These are phyloP conservation scores for Phytomonas francai DNA, from an alignment of 208 protist genomes.

Conservation along the genomic window DNA sequence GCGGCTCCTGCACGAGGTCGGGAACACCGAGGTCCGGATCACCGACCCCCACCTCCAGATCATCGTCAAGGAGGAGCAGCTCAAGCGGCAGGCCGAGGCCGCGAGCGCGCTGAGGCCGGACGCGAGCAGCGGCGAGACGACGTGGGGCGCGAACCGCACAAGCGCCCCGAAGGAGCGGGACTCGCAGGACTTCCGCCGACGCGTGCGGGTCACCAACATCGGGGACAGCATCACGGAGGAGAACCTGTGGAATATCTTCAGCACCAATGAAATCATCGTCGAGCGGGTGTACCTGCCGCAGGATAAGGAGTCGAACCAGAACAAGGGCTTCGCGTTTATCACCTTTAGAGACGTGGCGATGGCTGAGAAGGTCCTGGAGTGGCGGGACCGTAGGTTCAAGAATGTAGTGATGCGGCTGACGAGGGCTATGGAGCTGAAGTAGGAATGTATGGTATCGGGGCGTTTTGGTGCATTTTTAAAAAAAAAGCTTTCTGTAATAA, in stretches of 20 bases:
- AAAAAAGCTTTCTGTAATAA: too few relatives aligned
- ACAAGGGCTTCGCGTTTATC: conserved; percentile 76
- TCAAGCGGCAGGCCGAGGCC: conserved; percentile 24
- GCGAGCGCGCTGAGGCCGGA: conserved; percentile 9
- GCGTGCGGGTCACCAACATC: conserved; percentile 75
- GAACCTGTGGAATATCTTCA: conserved; percentile 71
- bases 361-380: conserved; percentile 29
- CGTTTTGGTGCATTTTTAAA: neutral
- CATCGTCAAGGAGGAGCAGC: conserved; percentile 34
- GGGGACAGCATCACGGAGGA: conserved; percentile 74
- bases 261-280: conserved; percentile 34
- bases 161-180: conserved; percentile 22
- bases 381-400: conserved; percentile 57
- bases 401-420: conserved; percentile 66
- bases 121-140: conserved; percentile 18
- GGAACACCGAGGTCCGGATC: conserved; percentile 35
- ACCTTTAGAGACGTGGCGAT: conserved; percentile 46
- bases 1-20: conserved; percentile 62
- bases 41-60: conserved; percentile 51
- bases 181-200: conserved; percentile 25
- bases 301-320: conserved; percentile 52
- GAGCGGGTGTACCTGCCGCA: conserved; percentile 50
- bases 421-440: conserved; percentile 20
- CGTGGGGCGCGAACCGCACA: conserved; percentile 29
- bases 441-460: neutral